A percentile compares a stretch with the other conserved stretches of the same genome.
Evolutionary conservation across 1,284 basidiomycete genomes (phyloP).

Genomic region (Ceratobasidium theobromae): DNA sequence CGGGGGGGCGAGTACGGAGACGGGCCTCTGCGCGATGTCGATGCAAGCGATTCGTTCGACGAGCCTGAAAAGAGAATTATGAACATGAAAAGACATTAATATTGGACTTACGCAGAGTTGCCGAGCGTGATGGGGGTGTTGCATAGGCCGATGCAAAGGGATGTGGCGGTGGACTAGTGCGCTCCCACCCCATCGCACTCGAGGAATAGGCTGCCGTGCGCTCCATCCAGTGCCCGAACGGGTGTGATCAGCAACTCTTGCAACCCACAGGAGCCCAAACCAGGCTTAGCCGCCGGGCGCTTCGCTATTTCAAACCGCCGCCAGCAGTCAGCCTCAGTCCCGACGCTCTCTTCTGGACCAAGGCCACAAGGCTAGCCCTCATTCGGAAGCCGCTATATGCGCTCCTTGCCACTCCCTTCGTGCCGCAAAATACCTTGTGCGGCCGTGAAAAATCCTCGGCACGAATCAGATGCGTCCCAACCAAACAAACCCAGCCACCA

Average conservation of each 20-base stretch:
- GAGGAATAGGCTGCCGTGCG: neutral
- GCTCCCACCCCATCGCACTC: constrained; percentile 1
- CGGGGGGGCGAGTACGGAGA: constrained; percentile 18
- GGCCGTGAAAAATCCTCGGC: no score
- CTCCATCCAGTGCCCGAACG: neutral
- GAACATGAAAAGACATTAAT: neutral
- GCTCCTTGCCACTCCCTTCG: no score
- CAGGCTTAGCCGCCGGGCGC: constrained; percentile 22
- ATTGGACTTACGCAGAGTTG: constrained; percentile 10
- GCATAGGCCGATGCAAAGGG: constrained; percentile 7
- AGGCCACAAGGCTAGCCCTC: no score
- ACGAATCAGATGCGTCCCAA: no score
- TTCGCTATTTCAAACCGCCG: neutral
- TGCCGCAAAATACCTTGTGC: no score
- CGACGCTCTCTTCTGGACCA: no score
- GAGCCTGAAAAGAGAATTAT: constrained; percentile 7
- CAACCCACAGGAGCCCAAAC: constrained; percentile 2
- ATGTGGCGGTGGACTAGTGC: constrained; percentile 2
- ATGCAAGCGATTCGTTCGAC: constrained; percentile 23
- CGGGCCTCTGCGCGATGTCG: constrained; percentile 15
- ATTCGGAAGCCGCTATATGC: no score
- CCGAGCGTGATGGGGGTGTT: neutral
- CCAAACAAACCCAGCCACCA: no score
- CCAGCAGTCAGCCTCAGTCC: no score
- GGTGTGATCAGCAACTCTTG: neutral